Percentiles rank a stretch among this genome's conserved stretches.
These are phyloP conservation scores for Pseudonitzschia multistriata DNA, from an alignment of 108 stramenopile species.

Conservation along the genomic window DNA sequence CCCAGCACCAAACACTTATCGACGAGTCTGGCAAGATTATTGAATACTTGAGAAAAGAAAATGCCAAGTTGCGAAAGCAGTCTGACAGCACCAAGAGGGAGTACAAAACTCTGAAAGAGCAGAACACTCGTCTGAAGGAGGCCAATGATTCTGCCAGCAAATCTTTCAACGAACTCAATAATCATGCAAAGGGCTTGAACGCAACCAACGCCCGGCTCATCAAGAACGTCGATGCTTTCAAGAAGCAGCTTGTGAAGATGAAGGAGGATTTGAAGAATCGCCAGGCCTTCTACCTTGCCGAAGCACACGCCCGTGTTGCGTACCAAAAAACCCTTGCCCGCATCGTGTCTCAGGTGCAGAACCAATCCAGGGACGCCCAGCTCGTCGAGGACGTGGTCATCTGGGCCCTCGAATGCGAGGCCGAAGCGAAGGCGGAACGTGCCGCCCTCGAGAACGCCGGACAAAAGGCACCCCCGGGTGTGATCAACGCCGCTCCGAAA, in stretches of 20 bases:
- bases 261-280: conserved; percentile 74
- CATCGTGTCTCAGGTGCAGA: conserved; percentile 62
- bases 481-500: conserved; percentile 6
- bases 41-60: conserved; percentile 59
- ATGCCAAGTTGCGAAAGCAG: conserved; percentile 42
- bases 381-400: conserved; percentile 62
- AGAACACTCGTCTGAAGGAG: conserved; percentile 55
- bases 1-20: conserved; percentile 55
- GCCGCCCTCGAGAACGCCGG: conserved; percentile 46
- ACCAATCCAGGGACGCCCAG: conserved; percentile 48
- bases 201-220: conserved; percentile 45
- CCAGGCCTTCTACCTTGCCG: conserved; percentile 62
- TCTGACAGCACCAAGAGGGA: conserved; percentile 42
- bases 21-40: conserved; percentile 69
- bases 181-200: conserved; percentile 56
- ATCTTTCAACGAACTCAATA: conserved; percentile 58
- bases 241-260: conserved; percentile 46
- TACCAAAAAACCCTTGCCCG: conserved; percentile 61
- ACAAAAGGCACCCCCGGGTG: conserved; percentile 35
- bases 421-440: conserved; percentile 45
- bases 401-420: conserved; percentile 50
- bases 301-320: conserved; percentile 65
- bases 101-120: conserved; percentile 48
- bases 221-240: conserved; percentile 45
- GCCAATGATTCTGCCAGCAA: conserved; percentile 59